Base-by-base conservation (phyloP, 1,284 basidiomycete species). In the Pseudozyma tsukubaensis region DNA sequence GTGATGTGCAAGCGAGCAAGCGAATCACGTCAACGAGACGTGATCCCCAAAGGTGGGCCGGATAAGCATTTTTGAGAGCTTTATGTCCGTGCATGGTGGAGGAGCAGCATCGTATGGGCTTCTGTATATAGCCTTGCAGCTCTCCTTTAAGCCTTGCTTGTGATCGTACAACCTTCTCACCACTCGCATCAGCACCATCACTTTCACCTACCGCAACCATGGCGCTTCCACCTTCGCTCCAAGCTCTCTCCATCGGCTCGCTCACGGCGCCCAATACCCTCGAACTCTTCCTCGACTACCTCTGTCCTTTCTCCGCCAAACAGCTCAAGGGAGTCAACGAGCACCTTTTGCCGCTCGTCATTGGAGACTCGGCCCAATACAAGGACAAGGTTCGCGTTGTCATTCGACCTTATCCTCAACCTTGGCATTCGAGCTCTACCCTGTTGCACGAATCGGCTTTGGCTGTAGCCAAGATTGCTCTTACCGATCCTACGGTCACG, bases 201-300 rank as follows among this genome's bases (percentile, higher is more conserved):
- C 42, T 4, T 35, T 37, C 10, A 40, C 14, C 29, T 13, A 19
- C n/a, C 11, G 2, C 49, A 48, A 60, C 19, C 50, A 96, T 96
- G 94, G 91, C 94, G 57, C 88, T 96, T 50, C 92, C 91, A 86
- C 92, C 92, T 6, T 89, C 89, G 50, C 89, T 96, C 57, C 86
- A 88, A 29, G 90, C 92, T 55, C 88, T 93, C 50, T 86, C 91
- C 50, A 87, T 95, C 74, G 95, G 94, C 37, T 84, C 83, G 21
- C 85, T 86, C 48, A 85, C 88, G 36, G 89, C 93, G 0, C 90
- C 91, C 0, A 93, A 97, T 81, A 92, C 92, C 1, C 88, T 97
- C 59, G 94, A 96, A 68, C 86, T 94, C 58, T 94, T 92, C 84
- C 42, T 76, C 18, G 74, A 78, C 67, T 76, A 76, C 21, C 64